Conservation (phyloP, 495 filamentous ascomycete genomes). For the Trichoderma erinaceum region DNA sequence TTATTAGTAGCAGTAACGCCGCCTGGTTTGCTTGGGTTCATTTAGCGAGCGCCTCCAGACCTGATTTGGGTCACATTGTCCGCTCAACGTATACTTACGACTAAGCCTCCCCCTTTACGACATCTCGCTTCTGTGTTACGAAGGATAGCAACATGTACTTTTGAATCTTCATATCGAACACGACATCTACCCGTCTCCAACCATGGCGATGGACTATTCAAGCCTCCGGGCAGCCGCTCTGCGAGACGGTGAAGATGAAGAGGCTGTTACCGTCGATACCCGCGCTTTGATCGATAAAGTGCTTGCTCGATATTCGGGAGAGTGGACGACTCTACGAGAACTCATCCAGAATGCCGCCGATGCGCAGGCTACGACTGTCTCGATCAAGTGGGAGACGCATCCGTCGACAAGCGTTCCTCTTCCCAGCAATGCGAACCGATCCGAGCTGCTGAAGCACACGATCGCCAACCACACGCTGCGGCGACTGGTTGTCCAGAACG, state of each 20-base stretch:
- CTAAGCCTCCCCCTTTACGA: background rate
- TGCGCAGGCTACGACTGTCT: conserved; percentile 81
- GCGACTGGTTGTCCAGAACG: conserved; percentile 79
- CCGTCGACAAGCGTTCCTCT: conserved; percentile 72
- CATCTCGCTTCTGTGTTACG: background rate
- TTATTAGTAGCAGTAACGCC: too few relatives aligned
- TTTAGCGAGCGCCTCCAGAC: too few relatives aligned
- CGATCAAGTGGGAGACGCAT: conserved; percentile 81
- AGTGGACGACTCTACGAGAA: conserved; percentile 83
- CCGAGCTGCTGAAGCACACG: conserved; percentile 71
- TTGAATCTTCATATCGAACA: background rate
- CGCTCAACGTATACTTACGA: background rate
- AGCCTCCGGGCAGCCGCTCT: conserved; percentile 80
- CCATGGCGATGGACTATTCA: conserved; percentile 60
- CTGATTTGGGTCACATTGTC: too few relatives aligned
- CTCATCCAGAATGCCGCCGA: conserved; percentile 98
- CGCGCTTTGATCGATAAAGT: conserved; percentile 96
- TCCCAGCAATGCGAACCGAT: conserved; percentile 57
- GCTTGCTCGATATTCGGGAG: conserved; percentile 87
- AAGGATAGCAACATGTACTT: background rate
- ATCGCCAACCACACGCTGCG: conserved; percentile 77
- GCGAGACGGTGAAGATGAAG: conserved; percentile 78
- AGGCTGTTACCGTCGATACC: conserved; percentile 98
- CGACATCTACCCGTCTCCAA: background rate
- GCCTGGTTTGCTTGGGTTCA: too few relatives aligned